Evolutionary conservation across 2,329 filamentous ascomycete genomes (phyloP), one percentile per base, ranked within the genome.

Genomic region (Penicillium fuscoglaucum): DNA sequence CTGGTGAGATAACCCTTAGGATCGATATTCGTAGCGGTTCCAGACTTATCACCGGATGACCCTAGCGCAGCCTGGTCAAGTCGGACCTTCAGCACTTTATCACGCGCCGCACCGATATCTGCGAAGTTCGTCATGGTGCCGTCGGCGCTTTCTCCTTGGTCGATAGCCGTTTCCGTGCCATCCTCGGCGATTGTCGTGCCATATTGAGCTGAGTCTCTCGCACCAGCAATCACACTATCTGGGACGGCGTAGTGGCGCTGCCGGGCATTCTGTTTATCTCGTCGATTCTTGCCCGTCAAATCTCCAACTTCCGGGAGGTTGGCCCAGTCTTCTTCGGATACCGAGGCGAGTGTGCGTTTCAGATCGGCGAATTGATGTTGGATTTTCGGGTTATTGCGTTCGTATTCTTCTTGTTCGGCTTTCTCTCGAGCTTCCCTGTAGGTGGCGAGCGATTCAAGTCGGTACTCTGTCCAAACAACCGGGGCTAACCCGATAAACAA

Each of bases 121-220:
- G 93, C 93, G 73, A 99, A 99, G 73, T 99, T 97, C 12, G 93
- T 99, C 85, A 96, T 95, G 1, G 92, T 96, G 2, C 93, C 93
- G 69, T 96, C 92, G 3, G 77, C 73, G 50, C 75, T 78, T 58
- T 87, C 84, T 31, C 66, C 70, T 37, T 70, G 74, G 21, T 69
- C 66, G 29, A 75, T 77, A 48, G 82, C 79, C 12, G 79, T 77
- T n/a, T 82, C 76, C 1, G 78, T 75, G 1, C 87, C 89, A 60
- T 96, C 93, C 39, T 96, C 91, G 45, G 87, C 83, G n/a, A 99
- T 87, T 0, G 91, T 96, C 1, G 92, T 95, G 48, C 92, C 90
- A 64, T 98, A 84, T 71, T 97, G 90, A 4, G 85, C 84, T 2
- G 90, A 84, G 66, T 91, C 90, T 67, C 90, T 83, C 17, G 93